Conservation (phyloP, 2,329 filamentous ascomycete genomes). For the Aspergillus brunneoviolaceus region DNA sequence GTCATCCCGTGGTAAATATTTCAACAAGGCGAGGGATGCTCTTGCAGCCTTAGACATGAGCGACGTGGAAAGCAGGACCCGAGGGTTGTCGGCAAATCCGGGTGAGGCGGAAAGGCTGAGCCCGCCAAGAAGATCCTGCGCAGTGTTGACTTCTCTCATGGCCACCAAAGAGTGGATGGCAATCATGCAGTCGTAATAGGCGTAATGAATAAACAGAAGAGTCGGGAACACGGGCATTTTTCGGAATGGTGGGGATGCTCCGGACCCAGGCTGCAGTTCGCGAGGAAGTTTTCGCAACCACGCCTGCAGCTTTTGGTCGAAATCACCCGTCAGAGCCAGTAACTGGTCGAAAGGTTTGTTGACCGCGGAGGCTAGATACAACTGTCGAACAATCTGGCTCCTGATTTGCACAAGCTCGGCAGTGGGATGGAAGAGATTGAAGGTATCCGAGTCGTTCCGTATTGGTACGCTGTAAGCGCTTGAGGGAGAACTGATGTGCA, state of each 20-base stretch:
- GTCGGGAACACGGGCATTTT: constrained; percentile 7
- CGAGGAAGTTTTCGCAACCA: constrained; percentile 16
- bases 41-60: constrained; percentile 18
- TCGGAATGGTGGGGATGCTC: background rate
- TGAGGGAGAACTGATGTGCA: constrained; percentile 5
- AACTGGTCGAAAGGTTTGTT: constrained; percentile 15
- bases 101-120: background rate
- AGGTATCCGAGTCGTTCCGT: constrained; percentile 2
- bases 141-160: constrained; percentile 3
- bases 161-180: constrained; percentile 17
- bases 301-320: constrained; percentile 16
- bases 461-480: constrained; percentile 7
- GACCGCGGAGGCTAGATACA: constrained; percentile 15
- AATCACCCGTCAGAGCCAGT: constrained; percentile 8
- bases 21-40: constrained; percentile 19
- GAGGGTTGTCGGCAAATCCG: constrained; percentile 1
- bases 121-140: constrained; percentile 5
- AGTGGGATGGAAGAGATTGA: constrained; percentile 15
- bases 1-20: constrained; percentile 16
- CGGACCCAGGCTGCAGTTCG: constrained; percentile 14
- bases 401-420: constrained; percentile 19
- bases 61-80: constrained; percentile 15
- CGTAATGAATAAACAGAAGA: constrained; percentile 18
- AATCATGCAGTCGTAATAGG: constrained; percentile 21
- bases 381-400: constrained; percentile 14